These are phyloP conservation scores for Hyaloscypha hepaticicola DNA, from an alignment of 495 filamentous ascomycete species.

Conservation along the genomic window DNA sequence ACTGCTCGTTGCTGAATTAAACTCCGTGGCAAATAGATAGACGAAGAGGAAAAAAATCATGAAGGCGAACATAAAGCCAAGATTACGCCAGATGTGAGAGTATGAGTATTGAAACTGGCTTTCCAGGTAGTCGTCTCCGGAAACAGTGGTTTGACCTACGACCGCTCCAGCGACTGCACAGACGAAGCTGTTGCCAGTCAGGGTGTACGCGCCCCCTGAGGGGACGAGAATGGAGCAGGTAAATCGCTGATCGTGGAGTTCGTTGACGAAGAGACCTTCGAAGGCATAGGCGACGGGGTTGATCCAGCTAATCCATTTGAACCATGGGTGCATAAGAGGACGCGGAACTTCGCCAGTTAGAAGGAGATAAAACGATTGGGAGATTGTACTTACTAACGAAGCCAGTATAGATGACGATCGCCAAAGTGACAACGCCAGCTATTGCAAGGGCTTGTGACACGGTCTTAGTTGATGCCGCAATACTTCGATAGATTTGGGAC, in stretches of 20 bases:
- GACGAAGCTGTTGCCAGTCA: conserved; percentile 48
- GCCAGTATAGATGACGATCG: conserved; percentile 76
- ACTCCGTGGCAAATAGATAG: conserved; percentile 74
- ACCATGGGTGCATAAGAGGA: conserved; percentile 75
- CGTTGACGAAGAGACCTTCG: conserved; percentile 68
- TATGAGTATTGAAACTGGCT: conserved; percentile 59
- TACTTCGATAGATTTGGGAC: conserved; percentile 79
- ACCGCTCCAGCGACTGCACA: conserved; percentile 56
- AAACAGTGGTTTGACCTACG: conserved; percentile 52
- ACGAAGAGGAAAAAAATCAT: conserved; percentile 61
- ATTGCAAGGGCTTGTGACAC: conserved; percentile 82
- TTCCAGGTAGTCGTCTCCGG: conserved; percentile 70
- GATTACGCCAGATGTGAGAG: conserved; percentile 72
- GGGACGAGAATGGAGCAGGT: conserved; percentile 46
- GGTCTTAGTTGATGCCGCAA: conserved; percentile 74
- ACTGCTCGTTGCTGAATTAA: conserved; percentile 72
- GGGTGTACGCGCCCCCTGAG: conserved; percentile 35
- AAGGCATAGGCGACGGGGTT: conserved; percentile 81
- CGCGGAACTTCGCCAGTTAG: conserved; percentile 48
- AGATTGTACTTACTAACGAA: conserved; percentile 49
- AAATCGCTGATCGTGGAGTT: conserved; percentile 58
- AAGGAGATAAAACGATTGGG: neutral
- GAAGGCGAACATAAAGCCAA: conserved; percentile 78
- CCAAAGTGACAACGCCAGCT: conserved; percentile 62
- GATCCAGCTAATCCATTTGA: conserved; percentile 77